Evolutionary conservation across 176 grass and related monocot genomes (phyloP), one percentile per base, ranked within the genome.

Genomic region (bread wheat (Triticum aestivum)): DNA sequence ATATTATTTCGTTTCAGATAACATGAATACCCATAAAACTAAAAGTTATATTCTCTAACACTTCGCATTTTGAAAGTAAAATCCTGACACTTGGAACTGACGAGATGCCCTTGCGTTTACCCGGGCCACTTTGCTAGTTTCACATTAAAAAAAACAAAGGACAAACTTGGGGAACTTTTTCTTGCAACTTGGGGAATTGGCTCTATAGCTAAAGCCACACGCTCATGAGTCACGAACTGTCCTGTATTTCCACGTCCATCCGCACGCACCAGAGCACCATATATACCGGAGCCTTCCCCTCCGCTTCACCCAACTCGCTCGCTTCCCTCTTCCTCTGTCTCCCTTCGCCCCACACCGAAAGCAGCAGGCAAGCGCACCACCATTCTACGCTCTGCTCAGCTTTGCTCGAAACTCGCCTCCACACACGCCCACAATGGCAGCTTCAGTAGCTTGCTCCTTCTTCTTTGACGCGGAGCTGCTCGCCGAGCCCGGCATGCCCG

Each of bases 381-480:
- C 8, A 59, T 79, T 15, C 82, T 5, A 51, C 14, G 47, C 47
- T 51, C 47, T 15, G 45, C 11, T 49, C 27, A 6, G 6, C 14
- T 18, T 21, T 69, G 68, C 34, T 37, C 34, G 1, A 21, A 38
- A 35, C 6, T 13, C 41, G 13, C 42, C 41, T 4, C 1, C 11
- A 0, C 72, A 49, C 41, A 5, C 52, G 30, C 32, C 73, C 14
- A 52, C 39, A 44, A 66, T 76, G 73, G 88, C 88, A 34, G 20
- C 76, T 0, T 77, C 49, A 5, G 51, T 34, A 34, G 26, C 72
- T 20, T 67, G 56, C 30, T 73, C 92, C 37, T 92, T 79, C 88
- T 86, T 88, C 86, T 91, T 95, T 80, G 87, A 85, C 75, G 35
- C 78, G 0, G 90, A 89, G 38, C 81, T 18, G 9, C 3, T 68